Evolutionary conservation across 176 grass and related monocot species (phyloP).

Genomic region (Zizania latifolia): DNA sequence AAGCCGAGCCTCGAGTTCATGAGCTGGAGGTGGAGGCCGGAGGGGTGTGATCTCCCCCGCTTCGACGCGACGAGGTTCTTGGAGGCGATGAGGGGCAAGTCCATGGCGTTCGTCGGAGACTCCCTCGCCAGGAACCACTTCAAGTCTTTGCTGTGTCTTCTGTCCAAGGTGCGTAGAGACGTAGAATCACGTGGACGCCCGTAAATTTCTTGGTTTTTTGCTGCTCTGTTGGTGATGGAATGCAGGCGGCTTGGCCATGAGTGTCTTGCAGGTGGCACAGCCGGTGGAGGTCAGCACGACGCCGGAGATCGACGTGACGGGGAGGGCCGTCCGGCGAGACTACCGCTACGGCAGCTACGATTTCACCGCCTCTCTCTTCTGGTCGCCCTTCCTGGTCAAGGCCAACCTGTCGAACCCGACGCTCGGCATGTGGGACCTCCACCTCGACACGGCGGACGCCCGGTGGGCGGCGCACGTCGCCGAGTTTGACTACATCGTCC

Average conservation of each 20-base stretch:
- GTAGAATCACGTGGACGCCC: not conserved
- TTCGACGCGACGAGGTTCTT: conserved; percentile 55
- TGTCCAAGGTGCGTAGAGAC: conserved; percentile 33
- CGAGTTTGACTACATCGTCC: conserved; percentile 41
- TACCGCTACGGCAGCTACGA: conserved; percentile 32
- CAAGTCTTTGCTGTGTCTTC: conserved; percentile 64
- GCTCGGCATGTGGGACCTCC: conserved; percentile 49
- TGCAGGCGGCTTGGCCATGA: not conserved
- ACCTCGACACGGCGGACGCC: conserved; percentile 47
- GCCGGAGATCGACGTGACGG: conserved; percentile 40
- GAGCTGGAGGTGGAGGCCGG: conserved; percentile 56
- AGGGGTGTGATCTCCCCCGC: conserved; percentile 47
- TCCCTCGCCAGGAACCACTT: conserved; percentile 77
- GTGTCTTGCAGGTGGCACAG: conserved; percentile 13
- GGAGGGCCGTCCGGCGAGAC: conserved; percentile 36
- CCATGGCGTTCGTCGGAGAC: conserved; percentile 71
- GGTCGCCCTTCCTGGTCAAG: conserved; percentile 60
- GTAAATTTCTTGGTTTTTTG: not conserved
- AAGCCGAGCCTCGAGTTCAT: conserved; percentile 57
- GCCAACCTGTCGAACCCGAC: conserved; percentile 39
- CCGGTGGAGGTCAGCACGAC: conserved; percentile 10
- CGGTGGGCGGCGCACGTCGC: conserved; percentile 41
- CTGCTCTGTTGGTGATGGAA: not conserved
- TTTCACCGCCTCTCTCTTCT: conserved; percentile 57
- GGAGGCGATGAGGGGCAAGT: conserved; percentile 42